Percentiles rank a stretch among this genome's conserved stretches.
Evolutionary conservation across 164 flowering plant species (phyloP).

Genomic region (Berberis thunbergii): DNA sequence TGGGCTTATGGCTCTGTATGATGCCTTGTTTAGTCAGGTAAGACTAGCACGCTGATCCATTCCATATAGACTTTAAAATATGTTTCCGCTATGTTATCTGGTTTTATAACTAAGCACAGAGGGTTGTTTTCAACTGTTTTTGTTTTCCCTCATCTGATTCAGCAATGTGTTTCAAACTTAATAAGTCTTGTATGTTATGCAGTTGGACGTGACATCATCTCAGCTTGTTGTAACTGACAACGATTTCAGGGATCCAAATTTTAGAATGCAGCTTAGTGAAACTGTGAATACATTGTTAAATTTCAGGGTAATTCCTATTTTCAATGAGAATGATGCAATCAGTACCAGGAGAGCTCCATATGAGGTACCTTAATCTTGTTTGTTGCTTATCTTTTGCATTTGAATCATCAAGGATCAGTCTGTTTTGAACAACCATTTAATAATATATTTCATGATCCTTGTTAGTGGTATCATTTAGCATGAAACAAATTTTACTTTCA

Average conservation of each 20-base stretch:
- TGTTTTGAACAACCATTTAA: not conserved
- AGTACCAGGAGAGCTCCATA: conserved; percentile 94
- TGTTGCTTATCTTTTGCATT: conserved; percentile 2
- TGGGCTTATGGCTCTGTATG: conserved; percentile 93
- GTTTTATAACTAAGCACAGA: not conserved
- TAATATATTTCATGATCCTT: too few relatives aligned
- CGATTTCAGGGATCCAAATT: conserved; percentile 71
- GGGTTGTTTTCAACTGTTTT: not conserved
- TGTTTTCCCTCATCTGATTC: not conserved
- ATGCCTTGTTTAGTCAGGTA: conserved; percentile 86
- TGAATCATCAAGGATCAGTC: not conserved
- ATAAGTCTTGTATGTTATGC: conserved; percentile 16
- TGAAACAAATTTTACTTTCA: not conserved
- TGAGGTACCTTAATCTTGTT: conserved; percentile 43
- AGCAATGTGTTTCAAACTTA: not conserved
- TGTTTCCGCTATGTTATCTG: not conserved
- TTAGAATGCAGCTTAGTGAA: conserved; percentile 68
- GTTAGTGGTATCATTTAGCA: too few relatives aligned
- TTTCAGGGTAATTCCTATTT: conserved; percentile 75
- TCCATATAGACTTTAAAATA: not conserved
- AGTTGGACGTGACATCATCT: conserved; percentile 88
- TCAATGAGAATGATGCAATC: conserved; percentile 95
- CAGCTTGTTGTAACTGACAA: conserved; percentile 94
- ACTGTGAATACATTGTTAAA: conserved; percentile 57
- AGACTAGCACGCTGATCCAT: not conserved